Percentiles rank a stretch among this genome's conserved stretches.
These are phyloP conservation scores for Penicillium dipodomyicola DNA, from an alignment of 495 filamentous ascomycete species.

Conservation along the genomic window DNA sequence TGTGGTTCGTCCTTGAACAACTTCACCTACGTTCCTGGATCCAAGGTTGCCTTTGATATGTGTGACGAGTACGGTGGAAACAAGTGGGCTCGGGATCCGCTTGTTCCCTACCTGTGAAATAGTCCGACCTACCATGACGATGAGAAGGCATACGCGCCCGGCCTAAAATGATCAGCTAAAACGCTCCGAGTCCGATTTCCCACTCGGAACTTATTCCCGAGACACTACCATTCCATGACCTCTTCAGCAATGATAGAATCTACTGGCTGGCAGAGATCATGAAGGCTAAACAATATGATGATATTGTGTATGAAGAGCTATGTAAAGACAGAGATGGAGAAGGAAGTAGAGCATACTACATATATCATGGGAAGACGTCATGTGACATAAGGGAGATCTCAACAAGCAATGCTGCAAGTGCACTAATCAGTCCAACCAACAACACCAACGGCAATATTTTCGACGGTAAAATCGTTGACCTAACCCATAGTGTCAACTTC, in stretches of 20 bases:
- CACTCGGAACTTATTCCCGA: constrained; percentile 56
- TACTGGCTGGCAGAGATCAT: too few species aligned
- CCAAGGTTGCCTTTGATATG: constrained; percentile 53
- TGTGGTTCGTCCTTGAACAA: constrained; percentile 53
- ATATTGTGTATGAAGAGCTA: too few species aligned
- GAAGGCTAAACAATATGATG: too few species aligned
- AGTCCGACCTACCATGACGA: constrained; percentile 54
- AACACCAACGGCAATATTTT: constrained; percentile 47
- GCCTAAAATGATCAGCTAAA: constrained; percentile 48
- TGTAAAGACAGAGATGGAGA: too few species aligned
- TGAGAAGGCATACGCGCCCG: constrained; percentile 30
- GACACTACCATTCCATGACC: constrained; percentile 53
- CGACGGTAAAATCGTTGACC: constrained; percentile 52
- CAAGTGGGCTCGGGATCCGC: constrained; percentile 57
- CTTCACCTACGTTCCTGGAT: constrained; percentile 56
- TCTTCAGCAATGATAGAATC: constrained; percentile 55
- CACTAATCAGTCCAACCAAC: constrained; percentile 47
- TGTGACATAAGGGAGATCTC: too few species aligned
- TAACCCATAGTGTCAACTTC: constrained; percentile 53
- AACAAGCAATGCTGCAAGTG: too few species aligned
- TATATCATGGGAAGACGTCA: too few species aligned
- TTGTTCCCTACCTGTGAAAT: too few species aligned
- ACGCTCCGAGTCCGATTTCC: constrained; percentile 55
- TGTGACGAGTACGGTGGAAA: constrained; percentile 56
- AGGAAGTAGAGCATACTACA: too few species aligned